Conservation (phyloP, 371 early-diverging fungal genomes). For the Apophysomyces trapeziformis region DNA sequence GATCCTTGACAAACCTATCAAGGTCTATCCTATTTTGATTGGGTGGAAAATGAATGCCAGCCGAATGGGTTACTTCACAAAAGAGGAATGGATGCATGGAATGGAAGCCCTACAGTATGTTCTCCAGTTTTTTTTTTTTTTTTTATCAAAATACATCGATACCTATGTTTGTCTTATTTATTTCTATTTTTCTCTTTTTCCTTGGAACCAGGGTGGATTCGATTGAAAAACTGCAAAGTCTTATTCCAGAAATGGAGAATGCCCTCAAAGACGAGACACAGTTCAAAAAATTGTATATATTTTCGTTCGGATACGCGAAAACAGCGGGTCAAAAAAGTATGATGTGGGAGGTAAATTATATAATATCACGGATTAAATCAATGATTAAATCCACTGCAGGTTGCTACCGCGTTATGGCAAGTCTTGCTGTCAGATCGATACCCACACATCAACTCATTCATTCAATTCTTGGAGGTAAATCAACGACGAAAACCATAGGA, state of each 20-base stretch:
- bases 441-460: conserved; percentile 32
- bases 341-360: conserved; percentile 39
- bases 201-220: conserved; percentile 24
- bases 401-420: conserved; percentile 44
- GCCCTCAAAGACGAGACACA: conserved; percentile 12
- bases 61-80: conserved; percentile 41
- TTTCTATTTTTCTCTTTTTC: not conserved
- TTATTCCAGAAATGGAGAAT: conserved; percentile 19
- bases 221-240: conserved; percentile 15
- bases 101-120: conserved; percentile 18
- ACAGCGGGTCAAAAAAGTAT: conserved; percentile 45
- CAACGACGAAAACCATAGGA: not conserved
- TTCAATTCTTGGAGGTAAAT: conserved; percentile 35
- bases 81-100: conserved; percentile 22
- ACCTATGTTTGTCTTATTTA: not conserved
- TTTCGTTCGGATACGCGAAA: conserved; percentile 40
- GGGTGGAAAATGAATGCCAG: conserved; percentile 43
- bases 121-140: not conserved
- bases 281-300: conserved; percentile 40
- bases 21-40: conserved; percentile 38
- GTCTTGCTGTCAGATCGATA: conserved; percentile 29
- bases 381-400: conserved; percentile 15
- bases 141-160: not conserved
- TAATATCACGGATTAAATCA: not conserved
- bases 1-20: not conserved